Base-by-base conservation (phyloP, 371 early-diverging fungal species). In the Choanephora cucurbitarum region DNA sequence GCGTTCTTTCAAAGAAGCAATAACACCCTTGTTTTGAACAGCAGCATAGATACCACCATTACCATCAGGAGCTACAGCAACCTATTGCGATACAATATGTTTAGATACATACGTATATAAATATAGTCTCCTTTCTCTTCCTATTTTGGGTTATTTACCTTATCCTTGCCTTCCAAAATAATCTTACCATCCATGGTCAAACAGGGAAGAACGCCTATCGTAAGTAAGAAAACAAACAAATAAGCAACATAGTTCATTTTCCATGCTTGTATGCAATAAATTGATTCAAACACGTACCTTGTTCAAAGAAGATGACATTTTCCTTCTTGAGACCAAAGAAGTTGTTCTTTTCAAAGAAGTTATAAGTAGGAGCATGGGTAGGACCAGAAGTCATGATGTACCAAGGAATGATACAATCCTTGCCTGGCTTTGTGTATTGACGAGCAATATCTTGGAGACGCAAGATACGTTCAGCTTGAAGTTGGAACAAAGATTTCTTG, bases 341-440 rank as follows among this genome's bases (percentile, higher is more conserved):
- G 60, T 77, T 67, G 76, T 91, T 54, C 28, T 81, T 66, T 61
- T 81, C 80, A 77, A 96, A 96, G 69, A 82, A 91, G 13, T 70
- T 56, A 44, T 81, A 82, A 33, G 96, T 96, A 22, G 90, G 88
- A 3, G 53, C 78, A 57, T 88, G 83, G 17, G 97, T 96, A 19
- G 97, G 95, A 11, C 92, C 96, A 21, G 94, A 93, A 46, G 93
- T 93, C 97, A 96, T 96, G 66, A 96, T 90, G 64, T 92, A 93
- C 94, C 94, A 96, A 47, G 94, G 96, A 55, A 95, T 90, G 44
- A 87, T 75, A 32, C 84, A 76, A 18, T 71, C 57, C 10, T 54
- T 57, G 31, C 53, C 49, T 49, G 73, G 65, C 39, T 62, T 64
- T 22, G 45, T 49, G 55, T 74, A 74, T 56, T 74, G 64, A 57